Percentiles rank a stretch among this genome's conserved stretches.
Conservation (phyloP, 140 eudicot species). For the Flaveria floridana region DNA sequence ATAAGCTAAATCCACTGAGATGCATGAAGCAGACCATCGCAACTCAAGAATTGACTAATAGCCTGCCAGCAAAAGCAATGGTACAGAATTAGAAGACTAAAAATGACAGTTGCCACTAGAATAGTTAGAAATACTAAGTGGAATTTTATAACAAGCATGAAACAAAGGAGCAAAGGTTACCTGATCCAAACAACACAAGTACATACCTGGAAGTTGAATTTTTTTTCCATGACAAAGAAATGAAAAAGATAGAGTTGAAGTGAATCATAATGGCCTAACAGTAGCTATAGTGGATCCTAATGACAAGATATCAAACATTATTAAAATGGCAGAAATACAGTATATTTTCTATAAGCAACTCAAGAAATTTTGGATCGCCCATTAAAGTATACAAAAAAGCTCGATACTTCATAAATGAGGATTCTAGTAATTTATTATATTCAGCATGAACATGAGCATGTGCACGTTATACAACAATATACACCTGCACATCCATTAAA, state of each 20-base stretch:
- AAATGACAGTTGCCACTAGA: neutral
- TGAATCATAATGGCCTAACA: neutral
- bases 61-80: too few relatives aligned
- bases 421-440: neutral
- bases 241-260: slow-evolving; percentile 2
- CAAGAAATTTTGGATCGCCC: too few relatives aligned
- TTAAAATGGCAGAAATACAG: neutral
- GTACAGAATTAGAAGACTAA: too few relatives aligned
- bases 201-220: neutral
- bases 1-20: slow-evolving; percentile 67
- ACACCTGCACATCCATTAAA: too few relatives aligned
- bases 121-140: neutral
- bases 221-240: slow-evolving; percentile 25
- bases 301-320: neutral
- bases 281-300: too few relatives aligned
- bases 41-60: too few relatives aligned
- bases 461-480: neutral
- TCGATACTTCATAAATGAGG: neutral
- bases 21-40: slow-evolving; percentile 25
- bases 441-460: neutral
- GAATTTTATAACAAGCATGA: neutral
- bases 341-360: neutral
- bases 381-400: neutral
- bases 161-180: neutral
- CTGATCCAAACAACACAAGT: neutral